Percentiles rank a stretch among this genome's conserved stretches.
Conservation (phyloP, 2,329 filamentous ascomycete species). For the Penicillium psychrosexuale region DNA sequence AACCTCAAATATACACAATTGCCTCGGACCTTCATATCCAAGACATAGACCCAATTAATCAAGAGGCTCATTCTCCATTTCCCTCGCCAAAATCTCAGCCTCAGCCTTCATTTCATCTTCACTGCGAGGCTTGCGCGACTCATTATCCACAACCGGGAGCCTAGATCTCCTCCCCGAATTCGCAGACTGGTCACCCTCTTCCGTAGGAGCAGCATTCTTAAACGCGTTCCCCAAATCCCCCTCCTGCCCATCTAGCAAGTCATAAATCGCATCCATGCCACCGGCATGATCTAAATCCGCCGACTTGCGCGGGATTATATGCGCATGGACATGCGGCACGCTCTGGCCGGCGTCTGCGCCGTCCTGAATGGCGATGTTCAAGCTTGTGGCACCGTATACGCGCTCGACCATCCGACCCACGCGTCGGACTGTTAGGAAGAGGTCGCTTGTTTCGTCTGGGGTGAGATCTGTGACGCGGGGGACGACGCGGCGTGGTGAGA, state of each 20-base stretch:
- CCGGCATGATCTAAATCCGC: conserved; percentile 57
- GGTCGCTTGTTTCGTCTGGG: conserved; percentile 69
- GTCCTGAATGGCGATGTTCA: conserved; percentile 96
- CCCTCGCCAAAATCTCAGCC: conserved; percentile 59
- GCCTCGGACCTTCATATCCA: background rate
- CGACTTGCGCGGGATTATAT: conserved; percentile 73
- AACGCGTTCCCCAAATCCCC: conserved; percentile 75
- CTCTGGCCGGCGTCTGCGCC: conserved; percentile 88
- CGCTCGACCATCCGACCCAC: conserved; percentile 72
- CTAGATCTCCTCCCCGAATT: conserved; percentile 52
- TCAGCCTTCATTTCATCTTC: conserved; percentile 77
- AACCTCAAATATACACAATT: background rate
- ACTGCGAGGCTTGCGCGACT: conserved; percentile 62
- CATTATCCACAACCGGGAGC: conserved; percentile 71
- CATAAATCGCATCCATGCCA: conserved; percentile 73
- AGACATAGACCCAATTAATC: conserved; percentile 21
- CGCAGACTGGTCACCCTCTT: background rate
- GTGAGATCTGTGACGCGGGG: conserved; percentile 73
- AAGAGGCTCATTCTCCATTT: conserved; percentile 38
- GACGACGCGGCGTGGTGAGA: conserved; percentile 70
- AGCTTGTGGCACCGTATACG: conserved; percentile 64
- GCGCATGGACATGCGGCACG: conserved; percentile 88
- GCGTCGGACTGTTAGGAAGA: conserved; percentile 82
- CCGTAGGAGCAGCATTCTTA: conserved; percentile 49
- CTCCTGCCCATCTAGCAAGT: conserved; percentile 75